Evolutionary conservation across 805 yeast genomes (phyloP), one percentile per base, ranked within the genome.

Genomic region (Yamadazyma olivae): DNA sequence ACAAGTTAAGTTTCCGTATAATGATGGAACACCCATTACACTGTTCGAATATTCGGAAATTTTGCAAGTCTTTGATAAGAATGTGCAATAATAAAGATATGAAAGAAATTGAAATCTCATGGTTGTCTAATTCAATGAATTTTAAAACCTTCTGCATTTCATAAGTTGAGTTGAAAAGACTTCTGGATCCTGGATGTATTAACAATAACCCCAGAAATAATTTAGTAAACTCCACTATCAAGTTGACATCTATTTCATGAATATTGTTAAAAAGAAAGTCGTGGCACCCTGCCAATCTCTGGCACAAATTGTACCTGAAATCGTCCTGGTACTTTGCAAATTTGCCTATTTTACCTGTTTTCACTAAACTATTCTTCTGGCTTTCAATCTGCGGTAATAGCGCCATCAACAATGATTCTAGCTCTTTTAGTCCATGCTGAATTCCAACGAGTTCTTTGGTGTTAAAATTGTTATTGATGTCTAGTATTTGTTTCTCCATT

Each of bases 201-300:
- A 83, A 58, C 15, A 83, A 61, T 8, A 77, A 57, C 0, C 89
- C 90, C 46, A 79, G 83, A 3, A 81, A 53, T 1, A 74, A 57
- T 27, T 69, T 48, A 40, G 66, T 63, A 25, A 58, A 54, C 17
- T 45, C 41, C 15, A 49, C 33, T 2, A 50, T 24, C n/a, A 25
- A 18, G 2, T 7, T 6, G 5, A 13, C 18, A 7, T 36, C 34
- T 6, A 41, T 14, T 5, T 18, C 22, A 3, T 24, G 36, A 14
- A 39, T 27, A 9, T 35, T 38, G 12, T 32, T 36, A 35, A 30
- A 35, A 6, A 40, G 22, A 23, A 33, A 27, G 17, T 43, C 43
- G n/a, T 43, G 40, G 18, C 35, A 32, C 22, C 30, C 30, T 12
- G 53, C 33, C 17, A 72, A 46, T 18, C 30, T 20, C 4, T 27